Percentiles rank a stretch among this genome's conserved stretches.
Evolutionary conservation across 2,329 filamentous ascomycete species (phyloP).

Genomic region (Alternaria sp.): DNA sequence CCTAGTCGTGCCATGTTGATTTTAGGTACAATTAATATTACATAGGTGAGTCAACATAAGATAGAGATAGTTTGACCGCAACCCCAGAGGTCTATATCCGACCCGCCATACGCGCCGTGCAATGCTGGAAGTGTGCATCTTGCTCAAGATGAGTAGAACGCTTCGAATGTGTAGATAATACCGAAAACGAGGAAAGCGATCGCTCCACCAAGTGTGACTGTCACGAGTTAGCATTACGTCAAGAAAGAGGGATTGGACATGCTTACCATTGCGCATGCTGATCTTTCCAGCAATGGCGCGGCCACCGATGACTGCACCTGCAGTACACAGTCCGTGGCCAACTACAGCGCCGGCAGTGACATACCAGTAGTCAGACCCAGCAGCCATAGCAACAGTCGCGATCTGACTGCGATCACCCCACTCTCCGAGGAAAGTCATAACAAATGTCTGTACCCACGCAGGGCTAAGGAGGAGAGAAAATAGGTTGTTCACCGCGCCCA

Average conservation of each 20-base stretch:
- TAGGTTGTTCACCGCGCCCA: slow-evolving; percentile 81
- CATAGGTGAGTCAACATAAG: slow-evolving; percentile 16
- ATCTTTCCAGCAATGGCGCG: slow-evolving; percentile 91
- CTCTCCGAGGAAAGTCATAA: slow-evolving; percentile 98
- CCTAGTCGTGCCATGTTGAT: background rate
- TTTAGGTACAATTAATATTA: slow-evolving; percentile 34
- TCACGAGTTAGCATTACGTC: slow-evolving; percentile 30
- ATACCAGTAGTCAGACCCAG: slow-evolving; percentile 98
- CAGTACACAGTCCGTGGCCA: slow-evolving; percentile 89
- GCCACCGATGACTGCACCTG: slow-evolving; percentile 88
- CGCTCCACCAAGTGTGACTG: slow-evolving; percentile 92
- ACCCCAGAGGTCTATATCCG: slow-evolving; percentile 11
- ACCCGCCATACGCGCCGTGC: slow-evolving; percentile 27
- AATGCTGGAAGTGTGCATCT: slow-evolving; percentile 26
- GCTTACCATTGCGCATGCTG: slow-evolving; percentile 94
- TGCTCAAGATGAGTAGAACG: slow-evolving; percentile 60
- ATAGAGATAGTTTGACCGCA: background rate
- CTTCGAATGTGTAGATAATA: slow-evolving; percentile 87
- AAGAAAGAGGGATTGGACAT: background rate
- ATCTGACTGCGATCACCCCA: slow-evolving; percentile 99
- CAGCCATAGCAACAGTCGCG: slow-evolving; percentile 98
- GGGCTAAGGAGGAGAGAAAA: slow-evolving; percentile 88
- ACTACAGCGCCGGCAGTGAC: slow-evolving; percentile 87
- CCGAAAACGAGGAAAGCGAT: slow-evolving; percentile 90
- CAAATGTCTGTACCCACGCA: slow-evolving; percentile 97